Evolutionary conservation across 2,329 filamentous ascomycete genomes (phyloP).

Genomic region (Claviceps capensis): DNA sequence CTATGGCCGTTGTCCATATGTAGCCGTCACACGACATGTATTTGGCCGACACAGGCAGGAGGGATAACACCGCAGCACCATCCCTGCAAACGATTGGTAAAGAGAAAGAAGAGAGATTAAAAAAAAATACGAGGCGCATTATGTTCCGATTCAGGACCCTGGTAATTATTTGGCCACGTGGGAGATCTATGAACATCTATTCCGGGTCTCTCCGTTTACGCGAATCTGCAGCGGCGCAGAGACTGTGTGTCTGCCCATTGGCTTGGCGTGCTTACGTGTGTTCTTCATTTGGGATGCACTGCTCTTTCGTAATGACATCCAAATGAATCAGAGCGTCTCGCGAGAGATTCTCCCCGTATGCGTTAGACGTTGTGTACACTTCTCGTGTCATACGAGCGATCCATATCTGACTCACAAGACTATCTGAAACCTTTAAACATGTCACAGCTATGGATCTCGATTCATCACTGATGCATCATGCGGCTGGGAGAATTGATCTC

Average conservation of each 20-base stretch:
- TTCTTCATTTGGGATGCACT: background rate
- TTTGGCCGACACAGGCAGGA: background rate
- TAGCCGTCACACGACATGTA: too few species aligned
- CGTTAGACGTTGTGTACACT: background rate
- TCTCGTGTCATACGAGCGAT: too few species aligned
- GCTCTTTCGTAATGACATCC: background rate
- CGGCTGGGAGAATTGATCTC: too few species aligned
- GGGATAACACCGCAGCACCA: background rate
- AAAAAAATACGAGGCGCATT: background rate
- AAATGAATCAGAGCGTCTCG: background rate
- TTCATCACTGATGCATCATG: too few species aligned
- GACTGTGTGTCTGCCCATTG: background rate
- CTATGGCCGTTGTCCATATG: too few species aligned
- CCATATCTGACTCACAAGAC: too few species aligned
- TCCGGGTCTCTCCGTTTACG: background rate
- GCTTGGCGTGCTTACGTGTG: background rate
- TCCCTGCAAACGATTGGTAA: background rate
- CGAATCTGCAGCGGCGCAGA: background rate
- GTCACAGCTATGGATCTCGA: too few species aligned
- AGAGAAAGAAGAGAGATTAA: background rate
- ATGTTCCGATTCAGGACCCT: background rate
- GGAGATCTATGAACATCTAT: background rate
- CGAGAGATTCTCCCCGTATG: background rate
- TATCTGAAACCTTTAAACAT: too few species aligned
- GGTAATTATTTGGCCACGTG: background rate